Percentiles rank a stretch among this genome's conserved stretches.
phyloP scores from a whole-genome alignment of 2,329 filamentous ascomycete species.

The Diaporthe vaccinii region DNA sequence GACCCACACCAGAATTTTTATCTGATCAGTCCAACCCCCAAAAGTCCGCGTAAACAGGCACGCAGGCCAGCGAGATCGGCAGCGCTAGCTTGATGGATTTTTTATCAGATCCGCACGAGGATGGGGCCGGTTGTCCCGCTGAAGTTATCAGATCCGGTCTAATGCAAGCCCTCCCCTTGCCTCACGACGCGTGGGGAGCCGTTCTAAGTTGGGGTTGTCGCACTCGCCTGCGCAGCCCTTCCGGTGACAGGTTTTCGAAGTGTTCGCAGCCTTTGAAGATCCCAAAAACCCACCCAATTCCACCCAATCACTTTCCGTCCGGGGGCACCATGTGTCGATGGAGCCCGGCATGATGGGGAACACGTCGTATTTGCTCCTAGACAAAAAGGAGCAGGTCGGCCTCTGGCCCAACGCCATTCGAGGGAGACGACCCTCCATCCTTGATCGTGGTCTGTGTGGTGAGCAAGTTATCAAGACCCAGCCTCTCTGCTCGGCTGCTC shows the following conservation, averaged over 20 bases:
- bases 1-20: constrained; percentile 35
- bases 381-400: constrained; percentile 26
- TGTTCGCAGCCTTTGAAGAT: not conserved
- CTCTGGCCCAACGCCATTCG: not conserved
- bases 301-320: not conserved
- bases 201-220: not conserved
- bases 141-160: constrained; percentile 52
- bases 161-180: constrained; percentile 41
- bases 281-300: not conserved
- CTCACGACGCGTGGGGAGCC: constrained; percentile 4
- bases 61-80: constrained; percentile 37
- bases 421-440: not conserved
- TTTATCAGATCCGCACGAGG: constrained; percentile 39
- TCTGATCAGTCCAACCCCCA: constrained; percentile 33
- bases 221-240: not conserved
- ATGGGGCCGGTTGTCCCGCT: constrained; percentile 42
- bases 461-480: not conserved
- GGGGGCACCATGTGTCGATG: not conserved
- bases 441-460: not conserved
- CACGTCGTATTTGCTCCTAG: constrained; percentile 21
- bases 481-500: not conserved
- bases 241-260: not conserved
- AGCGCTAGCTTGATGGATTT: constrained; percentile 17
- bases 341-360: not conserved
- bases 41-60: not conserved